Conservation (phyloP, 1,284 basidiomycete species). For the Malassezia restricta region DNA sequence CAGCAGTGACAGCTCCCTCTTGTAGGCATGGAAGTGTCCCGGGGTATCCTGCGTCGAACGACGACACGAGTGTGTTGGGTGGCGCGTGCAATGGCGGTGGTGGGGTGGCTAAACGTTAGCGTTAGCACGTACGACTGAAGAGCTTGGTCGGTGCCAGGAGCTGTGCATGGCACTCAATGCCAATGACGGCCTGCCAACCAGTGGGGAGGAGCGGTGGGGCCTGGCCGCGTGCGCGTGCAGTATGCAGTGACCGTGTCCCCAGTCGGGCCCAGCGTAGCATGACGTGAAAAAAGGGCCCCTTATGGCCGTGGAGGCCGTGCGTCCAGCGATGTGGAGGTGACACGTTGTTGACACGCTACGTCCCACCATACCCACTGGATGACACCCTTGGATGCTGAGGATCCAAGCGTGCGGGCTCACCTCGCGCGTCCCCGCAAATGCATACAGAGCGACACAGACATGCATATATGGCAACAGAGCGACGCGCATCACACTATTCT, state of each 20-base stretch:
- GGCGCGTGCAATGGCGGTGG: constrained; percentile 52
- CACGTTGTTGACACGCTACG: no score
- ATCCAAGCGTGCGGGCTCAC: neutral
- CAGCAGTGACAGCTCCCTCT: constrained; percentile 65
- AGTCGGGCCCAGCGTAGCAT: neutral
- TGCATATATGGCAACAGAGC: constrained; percentile 34
- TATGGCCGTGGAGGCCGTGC: no score
- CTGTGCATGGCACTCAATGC: constrained; percentile 91
- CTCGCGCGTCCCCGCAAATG: constrained; percentile 15
- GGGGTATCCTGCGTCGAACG: constrained; percentile 80
- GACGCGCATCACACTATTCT: constrained; percentile 30
- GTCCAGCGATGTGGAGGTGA: no score
- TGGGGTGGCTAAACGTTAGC: constrained; percentile 20
- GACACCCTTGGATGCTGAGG: neutral
- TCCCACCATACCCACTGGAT: no score
- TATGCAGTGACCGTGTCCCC: neutral
- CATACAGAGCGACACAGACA: constrained; percentile 42
- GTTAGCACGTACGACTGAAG: constrained; percentile 61
- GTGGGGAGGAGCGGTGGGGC: constrained; percentile 16
- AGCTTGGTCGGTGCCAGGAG: constrained; percentile 75
- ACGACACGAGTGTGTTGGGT: constrained; percentile 66
- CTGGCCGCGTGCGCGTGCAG: neutral
- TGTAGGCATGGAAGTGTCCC: constrained; percentile 75
- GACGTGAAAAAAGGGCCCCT: neutral
- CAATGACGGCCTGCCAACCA: constrained; percentile 57